Base-by-base conservation (phyloP, 495 filamentous ascomycete species). In the Aspergillus indologenus region DNA sequence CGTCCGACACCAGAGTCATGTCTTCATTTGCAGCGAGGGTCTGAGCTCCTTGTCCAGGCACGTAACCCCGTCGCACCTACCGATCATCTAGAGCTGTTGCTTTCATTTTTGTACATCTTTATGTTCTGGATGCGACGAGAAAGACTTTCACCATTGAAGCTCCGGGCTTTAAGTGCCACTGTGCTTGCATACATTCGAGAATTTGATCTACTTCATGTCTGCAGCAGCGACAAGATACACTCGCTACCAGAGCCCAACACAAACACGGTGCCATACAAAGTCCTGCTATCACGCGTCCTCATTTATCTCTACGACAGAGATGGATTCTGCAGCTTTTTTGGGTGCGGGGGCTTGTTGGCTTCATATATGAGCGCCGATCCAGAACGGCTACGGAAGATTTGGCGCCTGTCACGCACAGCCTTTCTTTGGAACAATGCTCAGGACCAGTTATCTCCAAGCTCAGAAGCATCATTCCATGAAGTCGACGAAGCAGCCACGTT, bases 51-150 rank as follows among this genome's bases (percentile, higher is more conserved):
- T 11, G 17, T 53, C 20, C 46, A 56, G 21, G 42, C 43, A 11
- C 40, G 44, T 15, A 56, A 55, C 19, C 51, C 46, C 4, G 24
- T 46, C 18, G 26, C 53, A 2, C 24, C 57, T 21, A 14, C 46
- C 1, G 53, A 63, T 20, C 61, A 63, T 49, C 5, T 59, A n/a
- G 34, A 50, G 21, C 53, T 53, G 40, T 23, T 63, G 52, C 56
- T 63, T 3, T 63, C 61, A 2, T 63, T 56, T 20, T 31, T 63
- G 14, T 63, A 63, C 29, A 56, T 59, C 26, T 63, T 53, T 24
- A 59, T 63, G 56, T 63, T 63, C 19, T 57, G 56, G 61, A 63
- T 63, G 61, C 46, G 61, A 53, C 21, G 57, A 0, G 57, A 59
- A 20, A 23, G 26, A 4, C 52, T 58, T 0, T 52, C 29, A 17